Percentiles rank a stretch among this genome's conserved stretches.
These are phyloP conservation scores for Penicillium sp. DNA, from an alignment of 2,329 filamentous ascomycete genomes.

Conservation along the genomic window DNA sequence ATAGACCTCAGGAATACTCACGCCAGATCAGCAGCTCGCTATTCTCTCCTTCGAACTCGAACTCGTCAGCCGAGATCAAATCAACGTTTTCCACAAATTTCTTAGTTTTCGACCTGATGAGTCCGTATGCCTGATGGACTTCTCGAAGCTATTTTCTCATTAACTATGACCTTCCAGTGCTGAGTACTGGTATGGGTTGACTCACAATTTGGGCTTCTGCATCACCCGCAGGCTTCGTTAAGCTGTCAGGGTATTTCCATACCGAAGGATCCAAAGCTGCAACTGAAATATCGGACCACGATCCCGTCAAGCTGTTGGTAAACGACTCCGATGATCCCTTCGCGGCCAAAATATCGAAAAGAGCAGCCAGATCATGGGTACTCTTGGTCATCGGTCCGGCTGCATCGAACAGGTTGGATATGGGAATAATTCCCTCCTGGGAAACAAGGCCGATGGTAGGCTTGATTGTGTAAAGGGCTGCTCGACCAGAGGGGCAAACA, in stretches of 20 bases:
- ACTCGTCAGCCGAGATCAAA: conserved; percentile 6
- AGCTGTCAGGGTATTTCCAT: conserved; percentile 5
- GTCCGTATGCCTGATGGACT: conserved; percentile 9
- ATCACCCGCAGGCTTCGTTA: neutral
- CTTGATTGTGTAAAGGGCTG: conserved; percentile 40
- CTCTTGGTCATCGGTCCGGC: conserved; percentile 22
- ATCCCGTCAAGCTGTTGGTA: conserved; percentile 3
- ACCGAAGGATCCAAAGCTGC: conserved; percentile 11
- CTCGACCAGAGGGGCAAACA: conserved; percentile 34
- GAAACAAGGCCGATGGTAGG: conserved; percentile 36
- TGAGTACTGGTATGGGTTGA: neutral
- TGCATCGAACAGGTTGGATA: conserved; percentile 19
- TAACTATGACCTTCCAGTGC: neutral
- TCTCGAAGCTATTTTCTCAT: conserved; percentile 2
- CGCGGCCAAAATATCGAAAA: conserved; percentile 12
- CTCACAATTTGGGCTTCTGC: conserved; percentile 17
- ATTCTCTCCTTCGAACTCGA: conserved; percentile 8
- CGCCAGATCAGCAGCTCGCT: conserved; percentile 13
- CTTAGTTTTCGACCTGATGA: conserved; percentile 11
- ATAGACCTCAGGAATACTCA: conserved; percentile 4
- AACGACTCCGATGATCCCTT: conserved; percentile 2
- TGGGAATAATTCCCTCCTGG: conserved; percentile 33
- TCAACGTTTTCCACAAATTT: conserved; percentile 13
- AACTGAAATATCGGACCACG: conserved; percentile 17
- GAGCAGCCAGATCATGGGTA: conserved; percentile 10